Evolutionary conservation across 352 stramenopile genomes (phyloP).

Genomic region (Phytophthora litchii): DNA sequence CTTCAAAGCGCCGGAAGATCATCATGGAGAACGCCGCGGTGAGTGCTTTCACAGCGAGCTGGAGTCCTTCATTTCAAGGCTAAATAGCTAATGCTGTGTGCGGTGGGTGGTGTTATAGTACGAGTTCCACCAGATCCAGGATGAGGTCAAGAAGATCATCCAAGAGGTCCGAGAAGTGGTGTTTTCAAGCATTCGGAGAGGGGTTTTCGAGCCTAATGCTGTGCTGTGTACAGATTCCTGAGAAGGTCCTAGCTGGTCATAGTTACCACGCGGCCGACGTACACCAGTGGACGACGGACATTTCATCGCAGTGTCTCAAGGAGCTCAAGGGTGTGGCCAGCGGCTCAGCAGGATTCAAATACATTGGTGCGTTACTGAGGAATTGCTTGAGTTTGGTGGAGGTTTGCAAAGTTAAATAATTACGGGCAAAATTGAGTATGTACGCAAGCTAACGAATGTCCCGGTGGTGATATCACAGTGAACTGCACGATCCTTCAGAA

Average conservation of each 20-base stretch:
- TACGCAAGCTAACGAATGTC: conserved; percentile 32
- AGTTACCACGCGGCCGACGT: conserved; percentile 85
- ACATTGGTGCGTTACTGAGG: conserved; percentile 66
- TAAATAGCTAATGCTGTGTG: not conserved
- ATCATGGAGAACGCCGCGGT: conserved; percentile 67
- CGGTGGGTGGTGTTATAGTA: conserved; percentile 48
- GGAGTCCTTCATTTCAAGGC: not conserved
- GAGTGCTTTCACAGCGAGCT: conserved; percentile 14
- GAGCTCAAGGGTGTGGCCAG: conserved; percentile 85
- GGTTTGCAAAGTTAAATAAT: conserved; percentile 47
- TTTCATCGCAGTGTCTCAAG: conserved; percentile 82
- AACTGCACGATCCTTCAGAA: conserved; percentile 91
- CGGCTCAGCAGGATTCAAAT: conserved; percentile 89
- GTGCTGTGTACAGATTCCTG: conserved; percentile 57
- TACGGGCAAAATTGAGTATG: conserved; percentile 34
- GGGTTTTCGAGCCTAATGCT: not conserved
- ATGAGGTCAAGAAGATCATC: conserved; percentile 87
- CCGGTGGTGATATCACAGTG: conserved; percentile 44
- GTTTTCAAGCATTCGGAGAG: not conserved
- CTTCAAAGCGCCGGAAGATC: conserved; percentile 46
- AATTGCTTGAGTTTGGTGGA: not conserved
- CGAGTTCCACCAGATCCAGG: conserved; percentile 84
- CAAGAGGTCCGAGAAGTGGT: conserved; percentile 55
- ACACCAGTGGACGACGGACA: conserved; percentile 78
- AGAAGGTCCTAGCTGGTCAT: conserved; percentile 65